Evolutionary conservation across 192 early-diverging fungal species (phyloP), one percentile per base, ranked within the genome.

Genomic region (Podila epicladia): DNA sequence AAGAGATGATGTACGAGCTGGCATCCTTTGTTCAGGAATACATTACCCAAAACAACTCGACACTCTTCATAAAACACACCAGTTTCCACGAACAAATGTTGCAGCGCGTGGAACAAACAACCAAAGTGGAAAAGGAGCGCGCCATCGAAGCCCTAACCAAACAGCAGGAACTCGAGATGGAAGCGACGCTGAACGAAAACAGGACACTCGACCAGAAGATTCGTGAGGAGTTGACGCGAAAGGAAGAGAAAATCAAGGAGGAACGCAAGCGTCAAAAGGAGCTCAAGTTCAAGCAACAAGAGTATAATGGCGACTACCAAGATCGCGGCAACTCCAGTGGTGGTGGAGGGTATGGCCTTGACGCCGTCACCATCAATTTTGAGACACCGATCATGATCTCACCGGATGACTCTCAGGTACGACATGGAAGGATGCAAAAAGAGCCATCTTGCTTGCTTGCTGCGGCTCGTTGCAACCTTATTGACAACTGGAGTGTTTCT

Each of bases 1-100:
- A 84, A 55, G 93, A 94, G 75, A 91, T 93, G 90, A 80, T 93
- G 58, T 93, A 89, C 51, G 91, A 91, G 57, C 65, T 94, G 9
- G 86, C 90, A 0, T 82, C 87, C 4, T 75, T 75, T 28, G 65
- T 92, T 28, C 86, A 88, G 49, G 91, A 90, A 19, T 93, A 83
- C 53, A 82, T 94, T 24, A 86, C 89, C 9, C 74, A 76, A 17
- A 86, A 93, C 73, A 87, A 91, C 65, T 74, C 74, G 9, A 83
- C 83, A 11, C 82, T 87, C 8, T 85, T 86, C 3, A 86, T 83
- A 26, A 90, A 88, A 58, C 85, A 86, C 41, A 86, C 84, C 0
- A 78, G 83, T 64, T 83, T 90, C 62, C 85, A 90, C 60, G 89
- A 87, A 55, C 87, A 87, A 76, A 90, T 88, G 89, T 57, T 87